Percentiles rank a stretch among this genome's conserved stretches.
Conservation (phyloP, 352 stramenopile species). For the Globisporangium paroecandrum region DNA sequence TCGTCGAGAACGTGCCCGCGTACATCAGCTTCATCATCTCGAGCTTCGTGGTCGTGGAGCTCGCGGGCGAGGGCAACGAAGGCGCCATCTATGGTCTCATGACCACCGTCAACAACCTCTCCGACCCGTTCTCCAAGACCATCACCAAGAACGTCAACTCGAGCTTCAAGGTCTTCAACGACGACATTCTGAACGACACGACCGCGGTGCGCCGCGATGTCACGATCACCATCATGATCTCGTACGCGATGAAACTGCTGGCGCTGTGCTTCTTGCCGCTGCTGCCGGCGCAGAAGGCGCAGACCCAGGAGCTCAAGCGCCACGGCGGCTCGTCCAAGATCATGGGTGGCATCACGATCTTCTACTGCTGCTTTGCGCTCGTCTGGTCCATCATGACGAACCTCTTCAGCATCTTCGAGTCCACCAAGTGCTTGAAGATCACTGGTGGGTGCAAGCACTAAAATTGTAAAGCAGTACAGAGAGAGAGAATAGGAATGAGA, state of each 20-base stretch:
- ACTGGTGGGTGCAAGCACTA: slow-evolving; percentile 15
- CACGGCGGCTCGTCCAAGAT: slow-evolving; percentile 15
- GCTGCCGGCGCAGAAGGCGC: slow-evolving; percentile 25
- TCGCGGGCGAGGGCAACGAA: slow-evolving; percentile 29
- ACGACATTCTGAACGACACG: slow-evolving; percentile 20
- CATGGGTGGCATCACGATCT: slow-evolving; percentile 17
- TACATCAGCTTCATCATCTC: slow-evolving; percentile 28
- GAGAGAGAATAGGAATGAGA: neutral
- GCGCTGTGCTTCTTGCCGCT: slow-evolving; percentile 19
- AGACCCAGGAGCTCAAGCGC: slow-evolving; percentile 27
- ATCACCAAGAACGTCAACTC: slow-evolving; percentile 23
- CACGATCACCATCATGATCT: slow-evolving; percentile 27
- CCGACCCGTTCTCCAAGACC: slow-evolving; percentile 19
- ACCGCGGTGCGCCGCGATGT: slow-evolving; percentile 21
- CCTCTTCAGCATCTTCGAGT: slow-evolving; percentile 22
- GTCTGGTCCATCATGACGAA: slow-evolving; percentile 20
- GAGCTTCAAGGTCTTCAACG: slow-evolving; percentile 19
- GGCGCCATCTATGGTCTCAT: slow-evolving; percentile 29
- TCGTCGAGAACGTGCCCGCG: slow-evolving; percentile 21
- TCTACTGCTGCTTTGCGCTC: slow-evolving; percentile 20
- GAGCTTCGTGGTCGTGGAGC: slow-evolving; percentile 26
- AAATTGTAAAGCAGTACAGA: neutral
- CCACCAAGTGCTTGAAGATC: slow-evolving; percentile 17
- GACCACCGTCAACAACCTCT: slow-evolving; percentile 29
- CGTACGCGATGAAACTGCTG: slow-evolving; percentile 24